Evolutionary conservation across 1,284 basidiomycete genomes (phyloP).

Genomic region (Phellopilus nigrolimitatus): DNA sequence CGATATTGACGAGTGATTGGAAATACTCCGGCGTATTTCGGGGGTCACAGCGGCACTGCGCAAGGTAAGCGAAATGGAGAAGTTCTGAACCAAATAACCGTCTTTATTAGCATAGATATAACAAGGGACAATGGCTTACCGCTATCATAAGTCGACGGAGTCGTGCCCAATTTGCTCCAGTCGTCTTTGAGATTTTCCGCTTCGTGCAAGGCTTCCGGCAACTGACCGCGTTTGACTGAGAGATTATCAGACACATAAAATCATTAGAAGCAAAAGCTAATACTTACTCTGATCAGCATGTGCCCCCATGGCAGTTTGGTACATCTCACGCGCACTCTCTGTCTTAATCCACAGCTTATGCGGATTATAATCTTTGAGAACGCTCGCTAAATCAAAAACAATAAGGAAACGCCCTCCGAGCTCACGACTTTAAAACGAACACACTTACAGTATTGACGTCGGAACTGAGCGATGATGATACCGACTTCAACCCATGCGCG

Average conservation of each 20-base stretch:
- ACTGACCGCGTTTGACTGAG: slow-evolving; percentile 35
- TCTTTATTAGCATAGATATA: not conserved
- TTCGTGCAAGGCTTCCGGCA: slow-evolving; percentile 43
- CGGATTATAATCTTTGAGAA: slow-evolving; percentile 37
- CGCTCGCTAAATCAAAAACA: slow-evolving; percentile 26
- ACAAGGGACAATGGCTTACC: slow-evolving; percentile 37
- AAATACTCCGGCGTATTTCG: slow-evolving; percentile 56
- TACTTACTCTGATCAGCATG: slow-evolving; percentile 67
- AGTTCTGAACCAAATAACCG: slow-evolving; percentile 42
- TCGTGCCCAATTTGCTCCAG: slow-evolving; percentile 55
- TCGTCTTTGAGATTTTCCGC: slow-evolving; percentile 35
- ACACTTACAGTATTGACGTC: slow-evolving; percentile 42
- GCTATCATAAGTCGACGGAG: slow-evolving; percentile 55
- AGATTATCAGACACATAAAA: not conserved
- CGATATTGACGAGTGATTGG: slow-evolving; percentile 48
- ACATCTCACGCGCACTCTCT: slow-evolving; percentile 59
- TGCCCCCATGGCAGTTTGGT: slow-evolving; percentile 65
- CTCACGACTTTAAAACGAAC: slow-evolving; percentile 4
- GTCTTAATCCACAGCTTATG: slow-evolving; percentile 44
- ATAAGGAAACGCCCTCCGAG: not conserved
- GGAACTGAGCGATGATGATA: slow-evolving; percentile 59
- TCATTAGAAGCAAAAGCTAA: not conserved
- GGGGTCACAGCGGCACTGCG: slow-evolving; percentile 76
- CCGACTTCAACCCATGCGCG: slow-evolving; percentile 72
- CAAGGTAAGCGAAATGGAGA: slow-evolving; percentile 68